A percentile compares a stretch with the other conserved stretches of the same genome.
Evolutionary conservation across 306 rosid species (phyloP).

Genomic region (Clitoria ternatea): DNA sequence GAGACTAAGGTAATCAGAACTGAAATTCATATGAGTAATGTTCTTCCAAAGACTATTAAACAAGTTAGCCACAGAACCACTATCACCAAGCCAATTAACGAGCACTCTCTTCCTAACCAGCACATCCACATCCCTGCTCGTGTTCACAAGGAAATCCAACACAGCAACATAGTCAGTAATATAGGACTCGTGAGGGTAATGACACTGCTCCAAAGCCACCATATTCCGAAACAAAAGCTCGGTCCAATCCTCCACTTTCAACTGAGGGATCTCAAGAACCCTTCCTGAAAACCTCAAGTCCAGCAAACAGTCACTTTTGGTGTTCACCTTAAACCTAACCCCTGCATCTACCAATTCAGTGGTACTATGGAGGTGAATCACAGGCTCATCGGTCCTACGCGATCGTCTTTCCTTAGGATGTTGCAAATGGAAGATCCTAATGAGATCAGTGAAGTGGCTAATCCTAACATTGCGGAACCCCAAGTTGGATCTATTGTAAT

Average conservation of each 20-base stretch:
- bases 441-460: slow-evolving; percentile 34
- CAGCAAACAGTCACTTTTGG: background rate
- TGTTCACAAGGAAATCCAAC: slow-evolving; percentile 26
- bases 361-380: slow-evolving; percentile 8
- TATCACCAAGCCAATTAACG: slow-evolving; percentile 17
- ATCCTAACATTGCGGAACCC: background rate
- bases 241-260: slow-evolving; percentile 26
- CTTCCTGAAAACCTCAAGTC: slow-evolving; percentile 22
- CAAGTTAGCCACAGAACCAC: slow-evolving; percentile 27
- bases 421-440: slow-evolving; percentile 28
- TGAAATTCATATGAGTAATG: background rate
- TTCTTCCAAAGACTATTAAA: slow-evolving; percentile 25
- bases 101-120: slow-evolving; percentile 14
- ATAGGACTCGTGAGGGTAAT: slow-evolving; percentile 7
- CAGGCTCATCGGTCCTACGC: background rate
- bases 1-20: background rate
- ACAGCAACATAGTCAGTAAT: slow-evolving; percentile 24
- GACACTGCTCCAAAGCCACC: slow-evolving; percentile 37
- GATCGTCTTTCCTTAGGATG: background rate
- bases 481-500: slow-evolving; percentile 10
- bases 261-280: slow-evolving; percentile 31
- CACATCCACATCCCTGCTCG: slow-evolving; percentile 21
- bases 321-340: slow-evolving; percentile 8
- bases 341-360: slow-evolving; percentile 34
- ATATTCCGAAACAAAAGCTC: slow-evolving; percentile 28